Conservation (phyloP, 1,139 yeast species). For the Lodderomyces theae region DNA sequence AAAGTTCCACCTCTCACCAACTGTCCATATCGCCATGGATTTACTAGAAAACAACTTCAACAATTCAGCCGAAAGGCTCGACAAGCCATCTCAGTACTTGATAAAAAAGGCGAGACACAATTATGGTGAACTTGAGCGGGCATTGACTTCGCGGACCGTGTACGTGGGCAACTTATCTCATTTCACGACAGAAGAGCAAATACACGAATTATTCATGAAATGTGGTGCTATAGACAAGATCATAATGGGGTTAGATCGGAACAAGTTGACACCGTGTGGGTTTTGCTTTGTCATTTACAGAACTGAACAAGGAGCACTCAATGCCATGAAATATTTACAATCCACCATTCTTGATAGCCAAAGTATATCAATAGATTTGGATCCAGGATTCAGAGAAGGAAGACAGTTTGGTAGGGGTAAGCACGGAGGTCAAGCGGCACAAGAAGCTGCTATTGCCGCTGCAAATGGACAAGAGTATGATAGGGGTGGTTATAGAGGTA, state of each 20-base stretch:
- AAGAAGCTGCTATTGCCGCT: constrained; percentile 30
- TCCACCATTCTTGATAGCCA: constrained; percentile 82
- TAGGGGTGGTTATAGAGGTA: constrained; percentile 32
- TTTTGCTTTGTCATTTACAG: constrained; percentile 86
- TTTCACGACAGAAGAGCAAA: constrained; percentile 90
- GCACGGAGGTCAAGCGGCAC: constrained; percentile 76
- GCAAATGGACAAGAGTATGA: constrained; percentile 15
- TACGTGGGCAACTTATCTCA: constrained; percentile 85
- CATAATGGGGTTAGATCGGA: constrained; percentile 91
- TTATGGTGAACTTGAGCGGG: constrained; percentile 58
- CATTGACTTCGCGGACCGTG: constrained; percentile 67
- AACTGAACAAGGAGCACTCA: constrained; percentile 65
- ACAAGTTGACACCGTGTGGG: constrained; percentile 90
- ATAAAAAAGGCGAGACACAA: constrained; percentile 65
- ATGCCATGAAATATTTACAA: constrained; percentile 77
- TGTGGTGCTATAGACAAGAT: constrained; percentile 76
- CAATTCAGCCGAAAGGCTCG: constrained; percentile 62
- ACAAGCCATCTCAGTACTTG: constrained; percentile 74
- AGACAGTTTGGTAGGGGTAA: constrained; percentile 92
- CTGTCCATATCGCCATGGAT: constrained; percentile 29
- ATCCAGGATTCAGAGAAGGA: constrained; percentile 93
- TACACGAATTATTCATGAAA: constrained; percentile 77
- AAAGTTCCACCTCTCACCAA: background rate
- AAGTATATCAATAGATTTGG: constrained; percentile 77
- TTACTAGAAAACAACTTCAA: constrained; percentile 55